phyloP scores from a whole-genome alignment of 345 rosid genomes.

The Citropsis articulata region DNA sequence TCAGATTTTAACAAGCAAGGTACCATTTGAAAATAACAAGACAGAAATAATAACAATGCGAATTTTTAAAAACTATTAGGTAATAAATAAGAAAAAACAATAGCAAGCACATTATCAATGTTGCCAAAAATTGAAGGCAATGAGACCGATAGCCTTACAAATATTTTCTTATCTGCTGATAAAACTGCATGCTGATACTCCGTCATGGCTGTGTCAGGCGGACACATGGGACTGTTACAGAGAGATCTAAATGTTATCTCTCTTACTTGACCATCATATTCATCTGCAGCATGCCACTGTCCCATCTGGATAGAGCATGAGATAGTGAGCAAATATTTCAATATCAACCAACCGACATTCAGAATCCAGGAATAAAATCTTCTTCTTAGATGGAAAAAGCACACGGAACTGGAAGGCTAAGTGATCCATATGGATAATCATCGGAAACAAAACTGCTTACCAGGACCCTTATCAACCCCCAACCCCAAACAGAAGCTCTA shows the following conservation, averaged over 20 bases:
- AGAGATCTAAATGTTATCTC: conserved; percentile 80
- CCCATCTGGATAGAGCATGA: conserved; percentile 61
- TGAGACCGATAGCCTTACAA: conserved; percentile 39
- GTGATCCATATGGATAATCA: background rate
- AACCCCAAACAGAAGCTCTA: background rate
- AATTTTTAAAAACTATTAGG: background rate
- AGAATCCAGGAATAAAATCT: background rate
- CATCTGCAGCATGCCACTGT: conserved; percentile 87
- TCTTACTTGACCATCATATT: conserved; percentile 96
- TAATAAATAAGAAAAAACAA: background rate
- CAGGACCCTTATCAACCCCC: background rate
- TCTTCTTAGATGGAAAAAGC: background rate
- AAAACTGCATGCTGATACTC: conserved; percentile 84
- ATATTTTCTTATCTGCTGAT: conserved; percentile 70
- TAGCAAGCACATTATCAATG: background rate
- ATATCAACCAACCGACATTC: background rate
- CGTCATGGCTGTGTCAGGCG: conserved; percentile 95
- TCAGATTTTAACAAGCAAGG: background rate
- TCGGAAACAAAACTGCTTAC: background rate
- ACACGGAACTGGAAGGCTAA: background rate
- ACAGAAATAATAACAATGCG: background rate
- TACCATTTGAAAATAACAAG: background rate
- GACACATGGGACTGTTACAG: conserved; percentile 97
- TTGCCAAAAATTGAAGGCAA: conserved; percentile 1
- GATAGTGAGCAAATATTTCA: background rate